phyloP scores from a whole-genome alignment of 2,329 filamentous ascomycete species.

The Cercospora sp. region DNA sequence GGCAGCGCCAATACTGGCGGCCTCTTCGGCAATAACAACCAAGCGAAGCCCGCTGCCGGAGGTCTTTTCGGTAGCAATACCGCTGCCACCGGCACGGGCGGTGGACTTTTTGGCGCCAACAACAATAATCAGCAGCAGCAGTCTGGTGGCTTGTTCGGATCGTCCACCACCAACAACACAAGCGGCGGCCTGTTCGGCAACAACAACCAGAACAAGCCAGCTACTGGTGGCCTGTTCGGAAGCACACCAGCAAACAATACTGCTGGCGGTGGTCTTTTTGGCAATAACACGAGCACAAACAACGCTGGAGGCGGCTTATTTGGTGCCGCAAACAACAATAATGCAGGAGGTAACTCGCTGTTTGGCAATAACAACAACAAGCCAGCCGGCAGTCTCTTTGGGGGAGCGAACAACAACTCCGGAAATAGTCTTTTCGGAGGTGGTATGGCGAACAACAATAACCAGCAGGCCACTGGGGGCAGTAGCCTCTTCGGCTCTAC shows the following conservation, averaged over 20 bases:
- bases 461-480: slow-evolving; percentile 40
- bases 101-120: slow-evolving; percentile 36
- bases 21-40: slow-evolving; percentile 37
- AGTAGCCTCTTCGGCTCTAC: slow-evolving; percentile 44
- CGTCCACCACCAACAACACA: slow-evolving; percentile 31
- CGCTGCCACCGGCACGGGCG: slow-evolving; percentile 32
- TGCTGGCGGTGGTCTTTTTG: slow-evolving; percentile 44
- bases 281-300: slow-evolving; percentile 34
- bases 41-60: slow-evolving; percentile 22
- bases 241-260: slow-evolving; percentile 39
- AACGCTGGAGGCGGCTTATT: slow-evolving; percentile 40
- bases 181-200: slow-evolving; percentile 39
- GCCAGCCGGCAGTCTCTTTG: slow-evolving; percentile 44
- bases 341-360: slow-evolving; percentile 23
- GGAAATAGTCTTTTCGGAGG: slow-evolving; percentile 37
- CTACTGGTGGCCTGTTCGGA: slow-evolving; percentile 43
- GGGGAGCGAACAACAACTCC: slow-evolving; percentile 43
- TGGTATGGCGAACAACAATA: slow-evolving; percentile 40
- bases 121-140: slow-evolving; percentile 22
- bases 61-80: slow-evolving; percentile 44
- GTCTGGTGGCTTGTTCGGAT: slow-evolving; percentile 31
- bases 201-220: slow-evolving; percentile 29
- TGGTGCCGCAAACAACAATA: slow-evolving; percentile 37
- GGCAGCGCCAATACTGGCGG: slow-evolving; percentile 41
- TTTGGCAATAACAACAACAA: slow-evolving; percentile 46